Conservation (phyloP, 176 grass and related monocot genomes). For the Zoysia japonica region DNA sequence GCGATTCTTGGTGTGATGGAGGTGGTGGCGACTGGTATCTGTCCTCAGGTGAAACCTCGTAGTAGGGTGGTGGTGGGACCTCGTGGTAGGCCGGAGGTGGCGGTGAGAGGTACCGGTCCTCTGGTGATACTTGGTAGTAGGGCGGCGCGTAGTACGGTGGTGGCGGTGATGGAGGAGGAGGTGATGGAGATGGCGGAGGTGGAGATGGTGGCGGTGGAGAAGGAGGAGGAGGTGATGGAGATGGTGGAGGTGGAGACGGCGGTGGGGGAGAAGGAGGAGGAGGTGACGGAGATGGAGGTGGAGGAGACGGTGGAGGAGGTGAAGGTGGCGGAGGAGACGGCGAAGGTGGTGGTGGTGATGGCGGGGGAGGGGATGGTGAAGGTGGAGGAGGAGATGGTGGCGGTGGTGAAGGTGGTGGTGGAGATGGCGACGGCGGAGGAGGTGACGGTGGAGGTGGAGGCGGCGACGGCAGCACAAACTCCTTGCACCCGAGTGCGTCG, state of each 20-base stretch:
- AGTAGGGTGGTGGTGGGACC: conserved; percentile 34
- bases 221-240: conserved; percentile 16
- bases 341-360: neutral
- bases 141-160: neutral
- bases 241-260: conserved; percentile 21
- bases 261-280: conserved; percentile 19
- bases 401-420: neutral
- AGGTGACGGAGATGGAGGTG: conserved; percentile 1
- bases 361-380: neutral
- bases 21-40: conserved; percentile 17
- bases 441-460: conserved; percentile 43
- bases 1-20: conserved; percentile 4
- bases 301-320: neutral
- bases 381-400: conserved; percentile 19
- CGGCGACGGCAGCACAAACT: conserved; percentile 58
- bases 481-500: conserved; percentile 68
- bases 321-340: conserved; percentile 3
- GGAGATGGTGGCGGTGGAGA: conserved; percentile 29
- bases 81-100: conserved; percentile 32
- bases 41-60: conserved; percentile 43
- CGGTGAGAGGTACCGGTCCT: conserved; percentile 34
- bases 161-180: neutral
- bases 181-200: conserved; percentile 24
- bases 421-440: neutral
- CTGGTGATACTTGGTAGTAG: neutral